phyloP scores from a whole-genome alignment of 2,329 filamentous ascomycete species.

The Botrytis fragariae region DNA sequence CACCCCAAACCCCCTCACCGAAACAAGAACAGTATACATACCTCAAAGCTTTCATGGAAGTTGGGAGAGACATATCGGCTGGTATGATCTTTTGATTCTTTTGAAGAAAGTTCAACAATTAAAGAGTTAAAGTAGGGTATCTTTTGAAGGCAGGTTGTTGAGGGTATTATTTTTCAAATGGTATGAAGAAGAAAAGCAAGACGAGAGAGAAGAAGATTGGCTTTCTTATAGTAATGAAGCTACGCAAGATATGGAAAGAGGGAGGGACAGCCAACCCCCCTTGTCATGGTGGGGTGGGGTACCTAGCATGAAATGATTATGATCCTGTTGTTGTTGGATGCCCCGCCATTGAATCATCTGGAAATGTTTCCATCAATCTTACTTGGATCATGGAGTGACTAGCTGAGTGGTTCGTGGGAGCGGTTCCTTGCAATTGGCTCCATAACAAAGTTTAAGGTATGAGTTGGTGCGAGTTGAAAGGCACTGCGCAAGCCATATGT shows the following conservation, averaged over 20 bases:
- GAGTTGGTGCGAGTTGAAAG: neutral
- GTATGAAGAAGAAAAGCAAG: neutral
- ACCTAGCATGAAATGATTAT: neutral
- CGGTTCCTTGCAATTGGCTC: constrained; percentile 7
- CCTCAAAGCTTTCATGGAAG: constrained; percentile 59
- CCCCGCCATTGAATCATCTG: constrained; percentile 8
- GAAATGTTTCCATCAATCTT: neutral
- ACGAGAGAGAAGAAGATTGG: neutral
- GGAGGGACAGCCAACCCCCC: neutral
- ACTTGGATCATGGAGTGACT: neutral
- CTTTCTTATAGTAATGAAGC: neutral
- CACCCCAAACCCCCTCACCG: neutral
- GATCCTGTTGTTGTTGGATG: constrained; percentile 9
- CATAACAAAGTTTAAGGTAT: neutral
- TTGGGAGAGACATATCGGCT: constrained; percentile 41
- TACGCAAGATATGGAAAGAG: constrained; percentile 8
- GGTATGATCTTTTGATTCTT: constrained; percentile 14
- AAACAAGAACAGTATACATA: constrained; percentile 39
- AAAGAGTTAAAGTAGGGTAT: neutral
- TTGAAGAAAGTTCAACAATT: neutral
- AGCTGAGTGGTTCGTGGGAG: neutral
- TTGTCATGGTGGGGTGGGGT: constrained; percentile 6
- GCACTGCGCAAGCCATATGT: neutral
- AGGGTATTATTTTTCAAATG: constrained; percentile 1
- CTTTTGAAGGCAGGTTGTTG: neutral